Conservation (phyloP, 257 asterid species). For the Lycium ferocissimum region DNA sequence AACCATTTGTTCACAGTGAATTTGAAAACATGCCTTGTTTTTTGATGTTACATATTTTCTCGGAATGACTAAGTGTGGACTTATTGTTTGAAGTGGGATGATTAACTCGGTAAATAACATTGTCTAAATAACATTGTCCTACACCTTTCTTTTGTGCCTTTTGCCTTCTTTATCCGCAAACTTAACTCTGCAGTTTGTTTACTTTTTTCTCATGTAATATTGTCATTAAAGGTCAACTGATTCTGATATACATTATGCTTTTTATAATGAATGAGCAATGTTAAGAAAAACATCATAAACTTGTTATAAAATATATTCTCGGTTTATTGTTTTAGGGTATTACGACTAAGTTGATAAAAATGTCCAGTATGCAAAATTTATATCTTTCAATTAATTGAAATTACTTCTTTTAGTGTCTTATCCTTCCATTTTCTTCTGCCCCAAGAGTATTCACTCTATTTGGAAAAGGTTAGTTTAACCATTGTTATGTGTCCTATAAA, state of each 20-base stretch:
- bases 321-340: not conserved
- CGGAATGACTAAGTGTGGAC: not conserved
- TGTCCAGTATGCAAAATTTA: not conserved
- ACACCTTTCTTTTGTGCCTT: not conserved
- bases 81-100: not conserved
- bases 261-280: not conserved
- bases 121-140: not conserved
- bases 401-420: not conserved
- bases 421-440: not conserved
- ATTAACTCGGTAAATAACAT: not conserved
- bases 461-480: slow-evolving; percentile 1
- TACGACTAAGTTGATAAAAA: not conserved
- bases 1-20: not conserved
- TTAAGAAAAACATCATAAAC: not conserved
- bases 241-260: not conserved
- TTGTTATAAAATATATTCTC: not conserved
- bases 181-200: not conserved
- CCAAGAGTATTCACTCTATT: not conserved
- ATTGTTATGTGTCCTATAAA: not conserved
- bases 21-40: not conserved
- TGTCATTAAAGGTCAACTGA: not conserved
- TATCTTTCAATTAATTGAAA: not conserved
- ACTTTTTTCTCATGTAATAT: not conserved
- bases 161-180: not conserved
- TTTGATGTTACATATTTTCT: not conserved